Percentiles rank a stretch among this genome's conserved stretches.
phyloP scores from a whole-genome alignment of 1,284 basidiomycete species.

The Nidula niveotomentosa region DNA sequence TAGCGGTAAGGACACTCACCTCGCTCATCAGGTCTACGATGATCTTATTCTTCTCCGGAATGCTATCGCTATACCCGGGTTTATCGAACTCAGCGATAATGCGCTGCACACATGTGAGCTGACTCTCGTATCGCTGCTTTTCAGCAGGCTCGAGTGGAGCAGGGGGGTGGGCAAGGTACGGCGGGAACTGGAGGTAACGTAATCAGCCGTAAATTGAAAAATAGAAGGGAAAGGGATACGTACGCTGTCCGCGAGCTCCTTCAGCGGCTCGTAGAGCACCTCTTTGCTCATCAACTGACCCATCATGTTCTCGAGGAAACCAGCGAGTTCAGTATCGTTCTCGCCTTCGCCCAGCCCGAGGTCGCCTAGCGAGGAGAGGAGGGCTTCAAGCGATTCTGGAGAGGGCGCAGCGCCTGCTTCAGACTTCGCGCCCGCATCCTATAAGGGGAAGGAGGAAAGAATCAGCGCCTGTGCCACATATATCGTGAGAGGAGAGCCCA shows the following conservation, averaged over 20 bases:
- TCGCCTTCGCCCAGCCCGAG: slow-evolving; percentile 33
- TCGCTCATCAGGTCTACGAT: slow-evolving; percentile 78
- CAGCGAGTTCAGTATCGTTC: slow-evolving; percentile 69
- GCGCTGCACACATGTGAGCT: slow-evolving; percentile 61
- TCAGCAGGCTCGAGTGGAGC: slow-evolving; percentile 59
- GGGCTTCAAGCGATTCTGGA: slow-evolving; percentile 44
- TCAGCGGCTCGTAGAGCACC: slow-evolving; percentile 89
- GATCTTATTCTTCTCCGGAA: slow-evolving; percentile 49
- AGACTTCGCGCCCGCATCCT: slow-evolving; percentile 26
- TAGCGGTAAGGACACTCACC: slow-evolving; percentile 55
- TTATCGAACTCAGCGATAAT: slow-evolving; percentile 80
- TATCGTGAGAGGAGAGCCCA: too few relatives aligned
- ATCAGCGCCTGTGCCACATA: slow-evolving; percentile 2
- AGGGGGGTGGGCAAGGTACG: slow-evolving; percentile 64
- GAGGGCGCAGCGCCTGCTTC: slow-evolving; percentile 15
- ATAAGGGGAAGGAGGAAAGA: slow-evolving; percentile 8
- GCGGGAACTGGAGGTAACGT: slow-evolving; percentile 68
- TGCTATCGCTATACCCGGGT: slow-evolving; percentile 62
- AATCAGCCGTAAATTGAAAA: slow-evolving; percentile 1
- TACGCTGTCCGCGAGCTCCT: slow-evolving; percentile 86
- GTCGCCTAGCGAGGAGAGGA: slow-evolving; percentile 47
- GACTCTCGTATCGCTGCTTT: slow-evolving; percentile 67
- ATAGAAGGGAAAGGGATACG: slow-evolving; percentile 9
- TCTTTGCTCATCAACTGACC: slow-evolving; percentile 93
- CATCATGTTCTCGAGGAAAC: slow-evolving; percentile 91